These are phyloP conservation scores for Adiantum capillusveneris DNA, from an alignment of 75 land plant species.

Conservation along the genomic window DNA sequence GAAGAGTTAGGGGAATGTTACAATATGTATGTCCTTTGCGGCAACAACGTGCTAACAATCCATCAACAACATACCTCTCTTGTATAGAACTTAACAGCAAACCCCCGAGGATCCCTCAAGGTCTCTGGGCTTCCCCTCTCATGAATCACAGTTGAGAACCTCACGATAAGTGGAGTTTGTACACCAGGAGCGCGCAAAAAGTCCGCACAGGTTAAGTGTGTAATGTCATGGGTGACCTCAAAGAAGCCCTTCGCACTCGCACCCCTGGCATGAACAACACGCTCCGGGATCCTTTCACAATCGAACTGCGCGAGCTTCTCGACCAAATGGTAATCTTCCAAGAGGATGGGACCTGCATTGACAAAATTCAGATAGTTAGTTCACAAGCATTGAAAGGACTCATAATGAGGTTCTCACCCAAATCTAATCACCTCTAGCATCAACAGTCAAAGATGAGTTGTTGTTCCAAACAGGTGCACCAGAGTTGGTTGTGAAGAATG, in stretches of 20 bases:
- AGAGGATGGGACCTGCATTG: slow-evolving; percentile 27
- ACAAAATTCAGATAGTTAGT: not conserved
- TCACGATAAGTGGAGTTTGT: slow-evolving; percentile 36
- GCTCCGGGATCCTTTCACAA: slow-evolving; percentile 42
- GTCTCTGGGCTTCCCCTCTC: slow-evolving; percentile 47
- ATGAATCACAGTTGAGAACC: slow-evolving; percentile 44
- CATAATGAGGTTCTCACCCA: too few species aligned
- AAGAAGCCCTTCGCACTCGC: slow-evolving; percentile 46
- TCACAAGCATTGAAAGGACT: too few species aligned
- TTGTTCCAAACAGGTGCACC: slow-evolving; percentile 84
- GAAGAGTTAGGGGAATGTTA: not conserved
- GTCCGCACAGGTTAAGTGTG: slow-evolving; percentile 40
- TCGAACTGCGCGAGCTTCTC: slow-evolving; percentile 44
- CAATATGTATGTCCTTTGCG: too few species aligned
- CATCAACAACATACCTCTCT: slow-evolving; percentile 18
- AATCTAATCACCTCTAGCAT: slow-evolving; percentile 53
- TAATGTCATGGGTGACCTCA: slow-evolving; percentile 39
- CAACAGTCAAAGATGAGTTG: slow-evolving; percentile 62
- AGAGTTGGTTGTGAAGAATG: slow-evolving; percentile 58
- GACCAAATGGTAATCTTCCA: slow-evolving; percentile 40
- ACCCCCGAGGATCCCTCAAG: slow-evolving; percentile 36
- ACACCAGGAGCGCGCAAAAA: slow-evolving; percentile 42
- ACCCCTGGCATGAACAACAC: slow-evolving; percentile 45
- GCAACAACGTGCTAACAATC: too few species aligned
- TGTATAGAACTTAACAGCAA: slow-evolving; percentile 39